phyloP scores from a whole-genome alignment of 306 rosid genomes.

The Corylus avellana region DNA sequence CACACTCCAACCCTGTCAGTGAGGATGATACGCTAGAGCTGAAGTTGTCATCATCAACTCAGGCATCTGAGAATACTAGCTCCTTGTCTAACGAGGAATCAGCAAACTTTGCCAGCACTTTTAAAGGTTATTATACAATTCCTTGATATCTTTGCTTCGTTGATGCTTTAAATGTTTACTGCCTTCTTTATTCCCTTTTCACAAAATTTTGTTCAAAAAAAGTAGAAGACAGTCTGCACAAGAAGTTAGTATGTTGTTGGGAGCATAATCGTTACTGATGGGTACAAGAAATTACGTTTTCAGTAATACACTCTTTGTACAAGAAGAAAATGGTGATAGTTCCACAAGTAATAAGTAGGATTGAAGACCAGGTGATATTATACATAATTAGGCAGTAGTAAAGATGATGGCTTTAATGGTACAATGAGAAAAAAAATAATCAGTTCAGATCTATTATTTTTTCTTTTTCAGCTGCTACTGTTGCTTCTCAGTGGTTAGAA shows the following conservation, averaged over 20 bases:
- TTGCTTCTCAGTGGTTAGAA: slow-evolving; percentile 97
- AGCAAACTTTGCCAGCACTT: slow-evolving; percentile 51
- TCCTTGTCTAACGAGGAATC: slow-evolving; percentile 61
- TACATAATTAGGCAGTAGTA: neutral
- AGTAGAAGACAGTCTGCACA: neutral
- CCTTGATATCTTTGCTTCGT: slow-evolving; percentile 9
- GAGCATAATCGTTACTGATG: slow-evolving; percentile 9
- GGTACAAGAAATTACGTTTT: neutral
- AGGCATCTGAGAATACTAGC: slow-evolving; percentile 53
- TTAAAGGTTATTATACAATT: slow-evolving; percentile 54
- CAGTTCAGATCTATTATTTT: slow-evolving; percentile 22
- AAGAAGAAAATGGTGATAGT: neutral
- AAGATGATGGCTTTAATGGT: neutral
- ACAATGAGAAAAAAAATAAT: slow-evolving; percentile 10
- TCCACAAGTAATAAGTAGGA: neutral
- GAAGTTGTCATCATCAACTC: slow-evolving; percentile 60
- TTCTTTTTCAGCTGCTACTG: slow-evolving; percentile 82
- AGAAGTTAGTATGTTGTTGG: neutral
- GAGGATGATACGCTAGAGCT: slow-evolving; percentile 55
- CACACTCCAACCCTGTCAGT: slow-evolving; percentile 37
- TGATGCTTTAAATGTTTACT: slow-evolving; percentile 15
- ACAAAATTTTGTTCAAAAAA: neutral
- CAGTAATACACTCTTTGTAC: slow-evolving; percentile 16
- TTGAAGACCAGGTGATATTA: slow-evolving; percentile 1
- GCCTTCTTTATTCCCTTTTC: slow-evolving; percentile 5